A percentile compares a stretch with the other conserved stretches of the same genome.
These are phyloP conservation scores for Neofusicoccum kwambonambiense DNA, from an alignment of 2,329 filamentous ascomycete species.

Conservation along the genomic window DNA sequence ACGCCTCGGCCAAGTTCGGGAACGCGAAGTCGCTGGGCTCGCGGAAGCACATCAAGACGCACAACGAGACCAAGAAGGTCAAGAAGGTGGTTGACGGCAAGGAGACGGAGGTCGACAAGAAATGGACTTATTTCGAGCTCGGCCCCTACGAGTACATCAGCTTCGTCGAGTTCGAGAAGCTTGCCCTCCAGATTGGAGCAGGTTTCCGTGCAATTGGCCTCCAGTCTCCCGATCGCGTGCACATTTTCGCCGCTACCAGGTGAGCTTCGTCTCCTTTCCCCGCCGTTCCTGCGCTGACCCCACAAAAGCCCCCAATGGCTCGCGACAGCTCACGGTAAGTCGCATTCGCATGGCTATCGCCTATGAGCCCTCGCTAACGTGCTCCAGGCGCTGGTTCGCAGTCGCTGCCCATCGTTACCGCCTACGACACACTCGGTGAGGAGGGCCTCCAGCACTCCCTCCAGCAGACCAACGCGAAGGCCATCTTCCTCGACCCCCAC, in stretches of 20 bases:
- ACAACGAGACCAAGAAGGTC: constrained; percentile 83
- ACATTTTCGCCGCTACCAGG: constrained; percentile 78
- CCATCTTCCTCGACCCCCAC: constrained; percentile 84
- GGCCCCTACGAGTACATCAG: constrained; percentile 73
- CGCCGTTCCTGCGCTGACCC: constrained; percentile 10
- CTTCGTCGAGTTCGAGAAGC: constrained; percentile 75
- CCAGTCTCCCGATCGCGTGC: constrained; percentile 64
- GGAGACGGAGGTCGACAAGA: constrained; percentile 78
- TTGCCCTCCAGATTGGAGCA: constrained; percentile 66
- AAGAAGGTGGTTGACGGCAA: constrained; percentile 84
- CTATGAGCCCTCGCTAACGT: not conserved
- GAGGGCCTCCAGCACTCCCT: constrained; percentile 84
- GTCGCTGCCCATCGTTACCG: constrained; percentile 87
- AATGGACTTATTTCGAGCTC: constrained; percentile 88
- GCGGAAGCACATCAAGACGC: constrained; percentile 72
- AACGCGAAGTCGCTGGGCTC: constrained; percentile 59
- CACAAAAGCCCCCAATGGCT: constrained; percentile 72
- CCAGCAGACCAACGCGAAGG: constrained; percentile 72
- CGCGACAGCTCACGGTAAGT: constrained; percentile 68
- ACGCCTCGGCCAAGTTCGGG: constrained; percentile 59
- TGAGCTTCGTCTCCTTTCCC: constrained; percentile 37
- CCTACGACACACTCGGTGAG: constrained; percentile 88
- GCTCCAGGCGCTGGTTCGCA: constrained; percentile 66
- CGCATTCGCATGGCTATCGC: not conserved
- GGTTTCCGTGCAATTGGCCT: constrained; percentile 75